A percentile compares a stretch with the other conserved stretches of the same genome.
Conservation (phyloP, 352 stramenopile genomes). For the Globisporangium cederbergense region DNA sequence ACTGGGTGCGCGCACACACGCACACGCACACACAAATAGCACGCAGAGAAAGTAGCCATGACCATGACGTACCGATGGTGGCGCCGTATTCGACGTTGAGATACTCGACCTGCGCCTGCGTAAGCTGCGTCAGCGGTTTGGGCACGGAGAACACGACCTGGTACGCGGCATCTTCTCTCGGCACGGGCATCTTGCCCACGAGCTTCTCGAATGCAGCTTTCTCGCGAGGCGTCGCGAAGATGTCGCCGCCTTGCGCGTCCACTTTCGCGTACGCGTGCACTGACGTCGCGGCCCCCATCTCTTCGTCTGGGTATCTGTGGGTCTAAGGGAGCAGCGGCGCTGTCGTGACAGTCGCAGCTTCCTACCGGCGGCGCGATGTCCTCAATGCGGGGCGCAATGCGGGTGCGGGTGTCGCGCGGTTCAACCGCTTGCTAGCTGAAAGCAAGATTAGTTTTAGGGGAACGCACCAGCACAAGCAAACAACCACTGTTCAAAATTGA, state of each 20-base stretch:
- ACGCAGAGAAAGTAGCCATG: neutral
- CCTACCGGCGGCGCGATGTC: neutral
- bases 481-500: neutral
- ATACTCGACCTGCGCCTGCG: constrained; percentile 52
- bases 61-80: constrained; percentile 39
- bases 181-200: constrained; percentile 42
- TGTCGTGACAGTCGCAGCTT: neutral
- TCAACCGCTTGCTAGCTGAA: no score
- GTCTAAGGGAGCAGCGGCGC: neutral
- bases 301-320: neutral
- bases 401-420: no score
- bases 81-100: constrained; percentile 64
- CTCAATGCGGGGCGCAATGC: neutral
- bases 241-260: constrained; percentile 15
- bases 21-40: neutral
- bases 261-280: constrained; percentile 19
- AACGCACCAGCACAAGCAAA: neutral
- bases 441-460: neutral
- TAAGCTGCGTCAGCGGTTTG: constrained; percentile 44
- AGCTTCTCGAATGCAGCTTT: constrained; percentile 73
- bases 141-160: constrained; percentile 37
- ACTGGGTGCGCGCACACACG: neutral
- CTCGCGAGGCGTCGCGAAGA: constrained; percentile 52
- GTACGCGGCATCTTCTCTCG: constrained; percentile 54
- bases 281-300: constrained; percentile 48